Conservation (phyloP, 495 filamentous ascomycete genomes). For the Physcia stellaris region DNA sequence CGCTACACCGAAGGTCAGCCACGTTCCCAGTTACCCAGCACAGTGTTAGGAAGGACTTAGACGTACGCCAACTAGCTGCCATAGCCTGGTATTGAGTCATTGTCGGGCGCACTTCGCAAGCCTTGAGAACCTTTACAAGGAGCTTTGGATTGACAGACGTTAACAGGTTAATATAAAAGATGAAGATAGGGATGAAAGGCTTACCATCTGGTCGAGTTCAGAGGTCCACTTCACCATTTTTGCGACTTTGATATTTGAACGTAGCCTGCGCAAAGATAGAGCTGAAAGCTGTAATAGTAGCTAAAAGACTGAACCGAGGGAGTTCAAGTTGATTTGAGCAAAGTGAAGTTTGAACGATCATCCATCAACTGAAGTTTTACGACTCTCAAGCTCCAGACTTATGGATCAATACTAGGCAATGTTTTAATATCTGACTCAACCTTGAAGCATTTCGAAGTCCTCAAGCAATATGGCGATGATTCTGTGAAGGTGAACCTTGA, state of each 20-base stretch:
- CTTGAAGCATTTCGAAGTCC: too few species aligned
- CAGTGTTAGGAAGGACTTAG: too few species aligned
- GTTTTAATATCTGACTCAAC: neutral
- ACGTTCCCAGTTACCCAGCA: too few species aligned
- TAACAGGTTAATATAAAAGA: neutral
- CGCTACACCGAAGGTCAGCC: too few species aligned
- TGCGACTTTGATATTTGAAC: neutral
- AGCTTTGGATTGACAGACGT: conserved; percentile 27
- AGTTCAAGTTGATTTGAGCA: neutral
- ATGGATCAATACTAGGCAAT: neutral
- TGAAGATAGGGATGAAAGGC: neutral
- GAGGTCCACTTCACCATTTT: conserved; percentile 32
- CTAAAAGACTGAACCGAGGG: neutral
- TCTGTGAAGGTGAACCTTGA: too few species aligned
- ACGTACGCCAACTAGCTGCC: too few species aligned
- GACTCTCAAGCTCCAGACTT: neutral
- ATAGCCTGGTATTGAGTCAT: too few species aligned
- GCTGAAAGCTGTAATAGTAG: neutral
- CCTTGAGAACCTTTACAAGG: conserved; percentile 33
- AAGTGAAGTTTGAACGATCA: neutral
- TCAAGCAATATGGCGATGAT: too few species aligned
- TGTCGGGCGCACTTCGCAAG: conserved; percentile 29
- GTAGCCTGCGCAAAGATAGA: neutral
- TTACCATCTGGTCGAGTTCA: conserved; percentile 27
- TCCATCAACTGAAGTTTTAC: neutral